Conservation (phyloP, 805 yeast genomes). For the Limtongozyma cylindracea region DNA sequence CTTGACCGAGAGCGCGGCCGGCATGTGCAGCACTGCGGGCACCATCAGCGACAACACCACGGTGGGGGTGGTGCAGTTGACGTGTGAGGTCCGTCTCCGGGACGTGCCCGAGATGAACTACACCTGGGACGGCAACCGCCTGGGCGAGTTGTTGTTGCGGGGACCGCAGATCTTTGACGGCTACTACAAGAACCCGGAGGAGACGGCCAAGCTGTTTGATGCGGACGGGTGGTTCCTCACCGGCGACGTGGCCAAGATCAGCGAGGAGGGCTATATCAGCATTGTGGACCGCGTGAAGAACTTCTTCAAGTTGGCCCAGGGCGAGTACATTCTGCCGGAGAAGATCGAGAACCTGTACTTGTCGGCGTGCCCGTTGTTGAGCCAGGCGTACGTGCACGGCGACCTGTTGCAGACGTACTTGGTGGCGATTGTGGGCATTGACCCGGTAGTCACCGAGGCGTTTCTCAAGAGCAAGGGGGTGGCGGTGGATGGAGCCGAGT, state of each 20-base stretch:
- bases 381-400: constrained; percentile 10
- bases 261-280: constrained; percentile 2
- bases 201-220: constrained; percentile 17
- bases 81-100: constrained; percentile 4
- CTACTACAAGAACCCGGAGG: constrained; percentile 21
- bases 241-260: constrained; percentile 20
- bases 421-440: constrained; percentile 9
- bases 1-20: constrained; percentile 7
- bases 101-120: constrained; percentile 4
- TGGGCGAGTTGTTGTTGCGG: constrained; percentile 29
- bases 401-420: constrained; percentile 7
- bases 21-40: too few species aligned
- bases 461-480: too few species aligned
- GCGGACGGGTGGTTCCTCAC: constrained; percentile 30
- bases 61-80: constrained; percentile 2
- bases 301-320: constrained; percentile 17
- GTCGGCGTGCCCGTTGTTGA: constrained; percentile 6
- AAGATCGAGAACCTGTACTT: constrained; percentile 10
- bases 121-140: neutral
- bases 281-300: constrained; percentile 8
- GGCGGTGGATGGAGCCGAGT: too few species aligned
- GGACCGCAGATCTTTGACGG: constrained; percentile 29
- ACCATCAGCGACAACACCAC: too few species aligned
- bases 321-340: constrained; percentile 18
- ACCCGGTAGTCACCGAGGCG: too few species aligned